A percentile compares a stretch with the other conserved stretches of the same genome.
Conservation (phyloP, 2,329 filamentous ascomycete species). For the Hirsutella rhossiliensis region DNA sequence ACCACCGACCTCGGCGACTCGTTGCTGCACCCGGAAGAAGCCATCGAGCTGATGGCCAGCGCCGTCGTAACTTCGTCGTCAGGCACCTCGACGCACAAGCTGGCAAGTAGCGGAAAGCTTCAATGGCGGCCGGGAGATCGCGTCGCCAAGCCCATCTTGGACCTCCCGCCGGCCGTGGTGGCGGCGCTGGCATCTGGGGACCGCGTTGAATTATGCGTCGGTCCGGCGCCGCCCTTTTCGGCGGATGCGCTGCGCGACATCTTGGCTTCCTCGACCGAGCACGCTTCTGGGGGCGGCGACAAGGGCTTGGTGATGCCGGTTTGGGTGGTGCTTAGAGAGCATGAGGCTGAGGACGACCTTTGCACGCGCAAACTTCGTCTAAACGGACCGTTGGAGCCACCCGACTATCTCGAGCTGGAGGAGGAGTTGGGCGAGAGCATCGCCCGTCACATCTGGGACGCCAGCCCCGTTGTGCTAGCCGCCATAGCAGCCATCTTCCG, state of each 20-base stretch:
- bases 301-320: constrained; percentile 31
- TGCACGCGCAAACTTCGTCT: constrained; percentile 17
- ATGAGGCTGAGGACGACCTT: constrained; percentile 10
- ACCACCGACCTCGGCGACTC: constrained; percentile 47
- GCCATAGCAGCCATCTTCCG: constrained; percentile 16
- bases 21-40: constrained; percentile 32
- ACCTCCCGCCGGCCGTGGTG: constrained; percentile 15
- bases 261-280: constrained; percentile 3
- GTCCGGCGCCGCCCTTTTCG: constrained; percentile 11
- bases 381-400: constrained; percentile 9
- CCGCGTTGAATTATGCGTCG: constrained; percentile 16
- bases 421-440: constrained; percentile 50
- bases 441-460: constrained; percentile 48
- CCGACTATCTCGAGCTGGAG: constrained; percentile 28
- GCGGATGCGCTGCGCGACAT: constrained; percentile 16
- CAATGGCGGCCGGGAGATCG: constrained; percentile 24
- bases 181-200: constrained; percentile 11
- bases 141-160: constrained; percentile 22
- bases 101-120: constrained; percentile 14
- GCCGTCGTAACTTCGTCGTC: constrained; percentile 13
- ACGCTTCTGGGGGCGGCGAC: constrained; percentile 6
- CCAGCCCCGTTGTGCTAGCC: constrained; percentile 32
- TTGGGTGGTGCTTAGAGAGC: constrained; percentile 22
- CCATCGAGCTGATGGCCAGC: constrained; percentile 29
- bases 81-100: constrained; percentile 11